phyloP scores from a whole-genome alignment of 2,329 filamentous ascomycete species.

The Aspergillus fijiensis region DNA sequence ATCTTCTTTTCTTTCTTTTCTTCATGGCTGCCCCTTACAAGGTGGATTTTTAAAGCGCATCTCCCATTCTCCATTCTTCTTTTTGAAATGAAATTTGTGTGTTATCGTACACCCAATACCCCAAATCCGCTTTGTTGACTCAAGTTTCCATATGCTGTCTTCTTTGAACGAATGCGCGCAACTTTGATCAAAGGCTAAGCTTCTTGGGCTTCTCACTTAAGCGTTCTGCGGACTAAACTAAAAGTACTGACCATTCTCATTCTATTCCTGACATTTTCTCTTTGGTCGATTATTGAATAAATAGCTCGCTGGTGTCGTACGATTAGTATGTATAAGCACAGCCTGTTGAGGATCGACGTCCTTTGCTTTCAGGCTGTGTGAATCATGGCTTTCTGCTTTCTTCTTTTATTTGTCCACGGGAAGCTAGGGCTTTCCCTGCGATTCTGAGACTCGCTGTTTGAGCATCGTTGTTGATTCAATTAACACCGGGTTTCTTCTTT shows the following conservation, averaged over 20 bases:
- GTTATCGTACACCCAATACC: constrained; percentile 45
- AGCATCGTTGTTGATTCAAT: background rate
- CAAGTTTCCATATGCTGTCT: constrained; percentile 30
- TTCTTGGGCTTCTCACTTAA: constrained; percentile 34
- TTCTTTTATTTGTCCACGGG: constrained; percentile 8
- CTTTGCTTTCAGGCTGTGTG: constrained; percentile 13
- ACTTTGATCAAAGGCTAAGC: constrained; percentile 31
- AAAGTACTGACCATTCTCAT: constrained; percentile 34
- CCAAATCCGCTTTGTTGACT: constrained; percentile 41
- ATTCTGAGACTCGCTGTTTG: background rate
- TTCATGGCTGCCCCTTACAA: constrained; percentile 30
- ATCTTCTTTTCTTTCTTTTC: constrained; percentile 17
- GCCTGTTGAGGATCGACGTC: constrained; percentile 11
- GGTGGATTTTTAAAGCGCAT: constrained; percentile 42
- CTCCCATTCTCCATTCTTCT: constrained; percentile 35
- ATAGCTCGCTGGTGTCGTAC: constrained; percentile 26
- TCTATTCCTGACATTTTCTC: constrained; percentile 20
- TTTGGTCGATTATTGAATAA: constrained; percentile 23
- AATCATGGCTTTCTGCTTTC: constrained; percentile 16
- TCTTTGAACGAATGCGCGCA: constrained; percentile 33
- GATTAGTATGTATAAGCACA: constrained; percentile 22
- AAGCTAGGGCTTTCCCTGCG: background rate
- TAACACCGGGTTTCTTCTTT: background rate
- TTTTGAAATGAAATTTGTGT: constrained; percentile 46
- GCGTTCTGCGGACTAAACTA: constrained; percentile 36